These are phyloP conservation scores for Metarhizium robertsii DNA, from an alignment of 2,329 filamentous ascomycete species.

Conservation along the genomic window DNA sequence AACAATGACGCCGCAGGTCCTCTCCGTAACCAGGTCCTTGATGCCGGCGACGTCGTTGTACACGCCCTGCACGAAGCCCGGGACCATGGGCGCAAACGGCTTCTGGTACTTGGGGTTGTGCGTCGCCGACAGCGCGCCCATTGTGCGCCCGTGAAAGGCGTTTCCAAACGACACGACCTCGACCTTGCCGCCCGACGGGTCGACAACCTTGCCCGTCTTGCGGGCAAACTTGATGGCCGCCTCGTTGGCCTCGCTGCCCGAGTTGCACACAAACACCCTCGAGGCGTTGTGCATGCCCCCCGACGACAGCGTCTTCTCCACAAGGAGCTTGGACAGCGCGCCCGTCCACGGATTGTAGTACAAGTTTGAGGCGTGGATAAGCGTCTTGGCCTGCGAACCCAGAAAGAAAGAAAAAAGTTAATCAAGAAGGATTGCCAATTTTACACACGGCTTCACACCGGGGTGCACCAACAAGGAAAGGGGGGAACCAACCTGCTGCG, in stretches of 20 bases:
- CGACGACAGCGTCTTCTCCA: constrained; percentile 69
- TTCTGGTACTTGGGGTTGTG: constrained; percentile 97
- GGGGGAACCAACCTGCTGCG: constrained; percentile 54
- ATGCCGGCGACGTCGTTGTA: constrained; percentile 76
- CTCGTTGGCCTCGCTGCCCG: constrained; percentile 93
- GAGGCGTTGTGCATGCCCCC: constrained; percentile 74
- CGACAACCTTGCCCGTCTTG: constrained; percentile 72
- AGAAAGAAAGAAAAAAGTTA: no score
- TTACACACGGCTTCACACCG: no score
- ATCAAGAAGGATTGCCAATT: no score
- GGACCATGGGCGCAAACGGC: constrained; percentile 91
- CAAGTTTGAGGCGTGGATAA: constrained; percentile 89
- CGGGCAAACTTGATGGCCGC: constrained; percentile 94
- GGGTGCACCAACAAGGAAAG: not conserved
- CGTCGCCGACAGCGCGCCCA: constrained; percentile 91
- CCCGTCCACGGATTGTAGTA: constrained; percentile 98
- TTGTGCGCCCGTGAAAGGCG: constrained; percentile 93
- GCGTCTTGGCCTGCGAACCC: constrained; percentile 52
- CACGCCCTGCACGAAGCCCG: constrained; percentile 78
- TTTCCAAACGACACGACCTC: constrained; percentile 86
- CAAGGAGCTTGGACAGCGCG: constrained; percentile 72
- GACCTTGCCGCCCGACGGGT: constrained; percentile 62
- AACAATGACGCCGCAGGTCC: constrained; percentile 88
- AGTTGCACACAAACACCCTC: constrained; percentile 90
- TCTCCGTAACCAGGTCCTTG: constrained; percentile 64